Base-by-base conservation (phyloP, 495 filamentous ascomycete species). In the Penicillium maclennaniae region DNA sequence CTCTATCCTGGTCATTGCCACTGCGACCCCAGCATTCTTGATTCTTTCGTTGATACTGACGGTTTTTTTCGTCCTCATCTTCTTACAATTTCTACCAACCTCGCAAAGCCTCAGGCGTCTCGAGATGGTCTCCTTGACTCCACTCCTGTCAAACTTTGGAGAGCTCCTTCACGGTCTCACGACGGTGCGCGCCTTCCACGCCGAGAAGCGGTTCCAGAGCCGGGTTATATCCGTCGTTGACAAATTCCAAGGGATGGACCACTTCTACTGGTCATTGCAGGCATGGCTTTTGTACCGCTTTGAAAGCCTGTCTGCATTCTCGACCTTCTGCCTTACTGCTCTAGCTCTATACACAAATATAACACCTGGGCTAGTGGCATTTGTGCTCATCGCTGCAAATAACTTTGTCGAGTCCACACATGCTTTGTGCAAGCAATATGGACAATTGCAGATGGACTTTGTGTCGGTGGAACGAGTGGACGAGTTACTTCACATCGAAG, bases 231-330 rank as follows among this genome's bases (percentile, higher is more conserved):
- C 75, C 4, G 87, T 87, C 17, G 87, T 87, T 0, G 89, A 95
- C 66, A 79, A 79, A 3, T 95, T 95, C 67, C 89, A 92, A 66
- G 90, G 88, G 56, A 91, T 92, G 86, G 89, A 95, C 61, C 89
- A 95, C 67, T 91, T 95, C 70, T 95, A 91, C 70, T 95, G 89
- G 89, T 86, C 81, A 43, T 73, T 92, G 7, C 88, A 92, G 59
- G 79, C 82, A 23, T 95, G 89, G 89, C 75, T 95, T 7, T 83
- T 81, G 61, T 89, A 84, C 59, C 86, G 89, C 27, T 92, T 89
- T 56, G 87, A 89, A 62, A 62, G 74, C 38, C 67, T 92, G 12
- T 88, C 87, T 1, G 86, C 84, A 0, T 55, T 76, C 17, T 87
- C 88, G 10, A 89, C 86, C 0, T 89, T 92, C 51, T 62, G 80